These are phyloP conservation scores for Candida oleophila DNA, from an alignment of 805 yeast genomes.

Conservation along the genomic window DNA sequence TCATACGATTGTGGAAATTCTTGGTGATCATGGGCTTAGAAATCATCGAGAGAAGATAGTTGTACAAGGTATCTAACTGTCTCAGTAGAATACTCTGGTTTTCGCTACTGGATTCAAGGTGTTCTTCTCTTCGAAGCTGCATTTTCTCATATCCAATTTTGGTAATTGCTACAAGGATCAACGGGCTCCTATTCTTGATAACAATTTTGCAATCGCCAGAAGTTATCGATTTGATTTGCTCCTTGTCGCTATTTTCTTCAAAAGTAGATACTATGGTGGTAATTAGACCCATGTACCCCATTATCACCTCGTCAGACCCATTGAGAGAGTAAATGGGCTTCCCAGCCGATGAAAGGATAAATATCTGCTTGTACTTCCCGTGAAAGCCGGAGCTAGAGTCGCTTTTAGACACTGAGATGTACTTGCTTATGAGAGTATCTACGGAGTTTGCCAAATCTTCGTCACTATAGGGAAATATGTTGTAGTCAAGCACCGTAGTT, in stretches of 20 bases:
- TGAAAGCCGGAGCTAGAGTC: constrained; percentile 18
- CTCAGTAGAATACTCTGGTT: constrained; percentile 21
- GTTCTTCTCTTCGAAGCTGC: constrained; percentile 39
- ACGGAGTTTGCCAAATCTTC: constrained; percentile 1
- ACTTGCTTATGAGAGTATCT: constrained; percentile 14
- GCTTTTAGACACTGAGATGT: constrained; percentile 16
- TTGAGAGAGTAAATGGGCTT: constrained; percentile 82
- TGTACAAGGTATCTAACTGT: constrained; percentile 72
- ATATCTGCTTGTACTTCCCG: constrained; percentile 61
- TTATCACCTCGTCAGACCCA: constrained; percentile 64
- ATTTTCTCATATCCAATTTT: constrained; percentile 50
- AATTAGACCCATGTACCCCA: constrained; percentile 75
- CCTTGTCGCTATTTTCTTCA: constrained; percentile 36
- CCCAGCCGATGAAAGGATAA: constrained; percentile 80
- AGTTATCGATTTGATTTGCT: constrained; percentile 50
- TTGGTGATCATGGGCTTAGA: constrained; percentile 76
- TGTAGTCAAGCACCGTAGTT: not conserved
- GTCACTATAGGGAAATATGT: not conserved
- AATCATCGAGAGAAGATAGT: constrained; percentile 76
- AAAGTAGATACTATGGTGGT: constrained; percentile 78
- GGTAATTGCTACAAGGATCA: constrained; percentile 71
- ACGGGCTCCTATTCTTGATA: constrained; percentile 63
- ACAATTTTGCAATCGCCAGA: constrained; percentile 53
- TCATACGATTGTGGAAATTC: constrained; percentile 68
- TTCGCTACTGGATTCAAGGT: constrained; percentile 5